Conservation (phyloP, 768 basidiomycete genomes). For the Mycena olivaceomarginata region DNA sequence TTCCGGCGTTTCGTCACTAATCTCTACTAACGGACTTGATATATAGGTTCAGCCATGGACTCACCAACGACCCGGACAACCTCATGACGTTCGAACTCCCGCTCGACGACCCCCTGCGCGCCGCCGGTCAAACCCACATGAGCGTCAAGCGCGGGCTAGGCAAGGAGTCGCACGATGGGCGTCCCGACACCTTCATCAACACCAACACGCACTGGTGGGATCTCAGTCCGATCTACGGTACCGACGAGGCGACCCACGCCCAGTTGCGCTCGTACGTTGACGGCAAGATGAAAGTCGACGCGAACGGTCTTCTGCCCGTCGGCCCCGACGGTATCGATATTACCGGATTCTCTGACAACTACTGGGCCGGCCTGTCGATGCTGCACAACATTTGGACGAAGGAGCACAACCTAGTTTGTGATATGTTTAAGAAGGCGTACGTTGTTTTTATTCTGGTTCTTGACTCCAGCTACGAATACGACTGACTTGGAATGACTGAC, state of each 20-base stretch:
- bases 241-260: conserved; percentile 33
- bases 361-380: too few species aligned
- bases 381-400: too few species aligned
- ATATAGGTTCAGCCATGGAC: conserved; percentile 32
- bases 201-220: conserved; percentile 37
- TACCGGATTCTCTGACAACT: too few species aligned
- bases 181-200: conserved; percentile 30
- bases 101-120: conserved; percentile 17
- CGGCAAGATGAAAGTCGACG: conserved; percentile 33
- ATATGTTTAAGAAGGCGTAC: background rate
- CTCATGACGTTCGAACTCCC: conserved; percentile 28
- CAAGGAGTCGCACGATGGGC: conserved; percentile 14
- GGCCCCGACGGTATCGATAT: too few species aligned
- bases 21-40: background rate
- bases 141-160: conserved; percentile 5
- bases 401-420: too few species aligned
- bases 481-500: background rate
- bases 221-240: conserved; percentile 29
- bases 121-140: conserved; percentile 28
- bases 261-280: conserved; percentile 22
- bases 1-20: too few species aligned
- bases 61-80: conserved; percentile 31
- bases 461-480: too few species aligned
- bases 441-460: background rate
- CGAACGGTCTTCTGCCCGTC: too few species aligned